These are phyloP conservation scores for Rubia yunnanensis DNA, from an alignment of 257 asterid species.

Conservation along the genomic window DNA sequence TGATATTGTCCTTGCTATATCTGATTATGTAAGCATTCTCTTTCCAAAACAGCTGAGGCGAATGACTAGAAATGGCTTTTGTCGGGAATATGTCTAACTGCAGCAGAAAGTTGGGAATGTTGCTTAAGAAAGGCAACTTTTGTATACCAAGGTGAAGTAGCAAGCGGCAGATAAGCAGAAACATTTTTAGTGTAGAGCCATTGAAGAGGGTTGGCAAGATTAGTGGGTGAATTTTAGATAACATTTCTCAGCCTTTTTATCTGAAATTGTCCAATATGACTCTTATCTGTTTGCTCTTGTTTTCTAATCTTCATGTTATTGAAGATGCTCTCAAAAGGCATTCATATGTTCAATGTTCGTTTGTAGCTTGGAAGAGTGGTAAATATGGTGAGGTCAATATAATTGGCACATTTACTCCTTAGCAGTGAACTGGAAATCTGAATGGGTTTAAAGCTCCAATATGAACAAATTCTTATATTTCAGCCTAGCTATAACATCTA, in stretches of 20 bases:
- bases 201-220: slow-evolving; percentile 21
- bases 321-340: neutral
- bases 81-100: neutral
- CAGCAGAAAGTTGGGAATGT: neutral
- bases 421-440: too few species aligned
- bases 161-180: slow-evolving; percentile 20
- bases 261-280: slow-evolving; percentile 16
- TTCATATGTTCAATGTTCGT: neutral
- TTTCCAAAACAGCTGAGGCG: slow-evolving; percentile 19
- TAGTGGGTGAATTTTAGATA: slow-evolving; percentile 17
- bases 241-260: slow-evolving; percentile 19
- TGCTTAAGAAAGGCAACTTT: slow-evolving; percentile 29
- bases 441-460: too few species aligned
- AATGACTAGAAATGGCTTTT: neutral
- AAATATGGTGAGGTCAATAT: too few species aligned
- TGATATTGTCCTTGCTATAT: neutral
- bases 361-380: neutral
- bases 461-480: neutral
- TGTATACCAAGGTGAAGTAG: slow-evolving; percentile 26
- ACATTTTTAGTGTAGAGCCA: neutral
- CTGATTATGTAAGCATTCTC: slow-evolving; percentile 9
- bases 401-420: too few species aligned
- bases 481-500: neutral
- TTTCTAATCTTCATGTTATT: neutral
- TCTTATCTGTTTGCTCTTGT: slow-evolving; percentile 11